Base-by-base conservation (phyloP, 441 rosid species). In the Gossypium schwendimanii region DNA sequence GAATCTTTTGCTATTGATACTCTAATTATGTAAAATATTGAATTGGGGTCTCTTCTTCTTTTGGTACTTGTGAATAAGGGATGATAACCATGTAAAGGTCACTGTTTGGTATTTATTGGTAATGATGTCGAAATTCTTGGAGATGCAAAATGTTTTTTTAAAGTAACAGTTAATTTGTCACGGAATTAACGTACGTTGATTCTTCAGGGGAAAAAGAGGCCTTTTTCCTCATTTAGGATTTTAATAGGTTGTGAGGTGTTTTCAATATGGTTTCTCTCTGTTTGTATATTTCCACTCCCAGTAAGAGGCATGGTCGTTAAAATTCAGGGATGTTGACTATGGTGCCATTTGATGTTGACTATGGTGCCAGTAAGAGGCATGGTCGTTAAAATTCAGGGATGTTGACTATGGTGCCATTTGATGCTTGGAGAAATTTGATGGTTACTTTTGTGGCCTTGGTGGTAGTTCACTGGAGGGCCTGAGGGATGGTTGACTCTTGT, bases 361-460 rank as follows among this genome's bases (percentile, higher is more conserved):
- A n/a, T n/a, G n/a, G n/a, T n/a, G n/a, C 57, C 24, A 14, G 39
- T 59, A 26, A 8, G 24, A 11, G 21, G 23, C 28, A 55, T 20
- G n/a, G 61, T 24, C 36, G 5, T 66, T 66, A 24, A 47, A 47
- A 21, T 24, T 24, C 41, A 3, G 10, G 23, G 57, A 24, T 23
- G 14, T 54, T 65, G 7, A 65, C 31, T 36, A 23, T 24, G 57
- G 1, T 47, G 70, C 24, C n/a, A 26, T 50, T 67, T 67, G 71
- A 26, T 67, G 24, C 44, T 50, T 67, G 20, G 45, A 26, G 71
- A 68, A 50, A 28, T 63, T 18, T 63, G 52, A 63, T 67, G 44
- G 24, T 67, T 49, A 47, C 55, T 66, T 6, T 47, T 66, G 41
- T 66, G 20, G 21, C 26, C 21, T 67, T 15, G n/a, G 1, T 67